Percentiles rank a stretch among this genome's conserved stretches.
phyloP scores from a whole-genome alignment of 768 basidiomycete genomes.

The Mycena galericulata region DNA sequence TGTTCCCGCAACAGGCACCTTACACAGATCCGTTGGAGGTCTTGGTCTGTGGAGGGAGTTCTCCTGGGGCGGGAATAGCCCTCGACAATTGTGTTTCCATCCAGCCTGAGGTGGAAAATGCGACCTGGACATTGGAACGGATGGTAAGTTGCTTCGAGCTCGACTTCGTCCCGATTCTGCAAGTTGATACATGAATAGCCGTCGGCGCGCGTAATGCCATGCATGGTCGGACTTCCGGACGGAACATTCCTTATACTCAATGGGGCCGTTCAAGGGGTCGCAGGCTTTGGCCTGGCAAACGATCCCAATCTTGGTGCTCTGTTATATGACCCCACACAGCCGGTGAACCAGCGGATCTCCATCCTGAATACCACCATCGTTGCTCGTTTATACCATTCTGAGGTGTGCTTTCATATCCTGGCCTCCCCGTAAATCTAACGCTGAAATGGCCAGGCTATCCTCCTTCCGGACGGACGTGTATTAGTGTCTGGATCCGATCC shows the following conservation, averaged over 20 bases:
- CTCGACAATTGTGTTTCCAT: constrained; percentile 81
- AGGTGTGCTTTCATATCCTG: constrained; percentile 40
- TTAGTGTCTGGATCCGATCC: constrained; percentile 70
- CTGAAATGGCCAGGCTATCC: constrained; percentile 62
- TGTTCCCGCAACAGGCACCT: constrained; percentile 78
- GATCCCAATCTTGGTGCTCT: constrained; percentile 62
- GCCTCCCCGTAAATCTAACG: background rate
- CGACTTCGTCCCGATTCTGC: background rate
- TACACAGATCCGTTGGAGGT: constrained; percentile 80
- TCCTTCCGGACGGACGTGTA: constrained; percentile 69
- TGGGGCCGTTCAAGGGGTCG: constrained; percentile 65
- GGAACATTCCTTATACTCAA: constrained; percentile 72
- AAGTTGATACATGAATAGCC: constrained; percentile 54
- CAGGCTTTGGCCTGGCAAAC: constrained; percentile 65
- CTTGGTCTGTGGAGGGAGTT: constrained; percentile 83
- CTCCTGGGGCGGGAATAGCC: constrained; percentile 60
- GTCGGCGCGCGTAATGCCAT: constrained; percentile 80
- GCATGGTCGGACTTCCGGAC: constrained; percentile 69
- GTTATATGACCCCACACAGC: constrained; percentile 64
- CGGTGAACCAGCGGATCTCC: constrained; percentile 62
- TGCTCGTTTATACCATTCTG: constrained; percentile 52
- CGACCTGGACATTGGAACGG: constrained; percentile 80
- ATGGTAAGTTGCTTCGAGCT: constrained; percentile 66
- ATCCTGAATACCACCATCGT: constrained; percentile 66
- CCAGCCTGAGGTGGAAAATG: constrained; percentile 69